A percentile compares a stretch with the other conserved stretches of the same genome.
Evolutionary conservation across 2,329 filamentous ascomycete genomes (phyloP).

Genomic region (Ceratocystis variospora): DNA sequence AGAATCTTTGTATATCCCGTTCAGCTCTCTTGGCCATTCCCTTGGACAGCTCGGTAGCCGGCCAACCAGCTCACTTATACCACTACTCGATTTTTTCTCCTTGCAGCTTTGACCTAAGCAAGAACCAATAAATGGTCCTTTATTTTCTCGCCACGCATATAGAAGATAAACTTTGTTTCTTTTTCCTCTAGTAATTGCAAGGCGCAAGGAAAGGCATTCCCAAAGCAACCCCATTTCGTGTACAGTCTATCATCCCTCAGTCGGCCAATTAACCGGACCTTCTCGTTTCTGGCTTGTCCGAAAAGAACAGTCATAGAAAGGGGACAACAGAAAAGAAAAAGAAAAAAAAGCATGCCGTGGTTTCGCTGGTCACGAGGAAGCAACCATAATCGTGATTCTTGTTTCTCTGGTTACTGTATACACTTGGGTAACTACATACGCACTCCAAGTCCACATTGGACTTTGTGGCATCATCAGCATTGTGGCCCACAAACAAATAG

Average conservation of each 20-base stretch:
- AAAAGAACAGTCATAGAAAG: neutral
- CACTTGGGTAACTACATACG: too few species aligned
- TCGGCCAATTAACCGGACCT: conserved; percentile 3
- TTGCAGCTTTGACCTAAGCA: neutral
- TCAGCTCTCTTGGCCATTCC: too few species aligned
- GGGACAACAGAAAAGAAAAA: neutral
- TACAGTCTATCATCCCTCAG: neutral
- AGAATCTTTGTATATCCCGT: too few species aligned
- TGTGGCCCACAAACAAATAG: neutral
- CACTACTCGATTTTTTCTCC: neutral
- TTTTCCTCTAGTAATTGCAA: neutral
- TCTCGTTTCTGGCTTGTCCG: neutral
- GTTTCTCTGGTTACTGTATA: too few species aligned
- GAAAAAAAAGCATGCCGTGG: neutral
- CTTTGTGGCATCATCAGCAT: neutral
- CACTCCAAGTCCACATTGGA: neutral
- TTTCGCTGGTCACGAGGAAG: too few species aligned
- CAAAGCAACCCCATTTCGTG: neutral
- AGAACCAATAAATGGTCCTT: neutral
- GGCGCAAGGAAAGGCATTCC: neutral
- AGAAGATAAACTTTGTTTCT: neutral
- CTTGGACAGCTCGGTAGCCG: too few species aligned
- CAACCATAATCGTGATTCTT: too few species aligned
- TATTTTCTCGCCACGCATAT: neutral
- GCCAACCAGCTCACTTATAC: too few species aligned